Evolutionary conservation across 1,139 yeast genomes (phyloP).

Genomic region (Taphrina pruni): DNA sequence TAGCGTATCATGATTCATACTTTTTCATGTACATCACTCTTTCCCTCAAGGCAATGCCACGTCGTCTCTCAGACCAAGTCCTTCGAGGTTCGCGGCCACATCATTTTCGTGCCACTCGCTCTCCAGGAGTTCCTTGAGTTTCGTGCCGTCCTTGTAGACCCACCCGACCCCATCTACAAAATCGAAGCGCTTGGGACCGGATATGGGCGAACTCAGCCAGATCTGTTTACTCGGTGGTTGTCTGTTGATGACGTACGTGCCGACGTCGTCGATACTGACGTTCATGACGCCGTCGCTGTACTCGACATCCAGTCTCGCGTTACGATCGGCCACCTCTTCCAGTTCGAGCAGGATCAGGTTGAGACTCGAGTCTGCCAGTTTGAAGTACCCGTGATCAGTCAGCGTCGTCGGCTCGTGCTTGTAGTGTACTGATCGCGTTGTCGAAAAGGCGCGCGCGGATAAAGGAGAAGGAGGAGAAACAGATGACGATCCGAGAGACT

Average conservation of each 20-base stretch:
- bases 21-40: not conserved
- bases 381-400: slow-evolving; percentile 34
- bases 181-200: slow-evolving; percentile 77
- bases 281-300: slow-evolving; percentile 75
- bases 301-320: slow-evolving; percentile 32
- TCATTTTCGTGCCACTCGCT: slow-evolving; percentile 48
- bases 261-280: slow-evolving; percentile 66
- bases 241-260: slow-evolving; percentile 86
- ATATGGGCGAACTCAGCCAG: slow-evolving; percentile 88
- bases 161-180: slow-evolving; percentile 53
- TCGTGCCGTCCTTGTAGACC: slow-evolving; percentile 54
- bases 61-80: slow-evolving; percentile 26
- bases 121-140: slow-evolving; percentile 53
- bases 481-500: too few species aligned
- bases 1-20: slow-evolving; percentile 7
- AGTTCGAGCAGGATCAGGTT: slow-evolving; percentile 20
- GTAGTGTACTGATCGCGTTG: slow-evolving; percentile 2
- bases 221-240: slow-evolving; percentile 94
- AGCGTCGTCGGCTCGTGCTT: slow-evolving; percentile 28
- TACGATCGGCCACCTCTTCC: slow-evolving; percentile 32
- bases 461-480: not conserved
- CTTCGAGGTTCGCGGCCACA: slow-evolving; percentile 17
- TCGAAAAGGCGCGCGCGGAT: slow-evolving; percentile 19
- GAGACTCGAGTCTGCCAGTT: slow-evolving; percentile 34
- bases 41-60: slow-evolving; percentile 1